Evolutionary conservation across 164 flowering plant species (phyloP).

Genomic region (Vitis riparia): DNA sequence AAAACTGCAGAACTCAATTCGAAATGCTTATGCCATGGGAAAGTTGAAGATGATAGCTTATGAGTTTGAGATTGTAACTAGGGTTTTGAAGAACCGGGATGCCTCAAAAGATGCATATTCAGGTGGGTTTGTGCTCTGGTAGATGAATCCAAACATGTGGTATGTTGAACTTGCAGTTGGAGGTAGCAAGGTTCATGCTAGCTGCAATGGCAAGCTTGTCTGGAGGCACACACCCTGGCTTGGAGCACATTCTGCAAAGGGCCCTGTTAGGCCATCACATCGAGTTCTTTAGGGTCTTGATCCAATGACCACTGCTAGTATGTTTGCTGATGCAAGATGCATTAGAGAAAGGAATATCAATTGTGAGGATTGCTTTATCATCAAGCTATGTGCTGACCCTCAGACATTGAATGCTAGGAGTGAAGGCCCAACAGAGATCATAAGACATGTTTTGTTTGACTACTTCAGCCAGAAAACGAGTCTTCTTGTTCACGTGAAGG

Average conservation of each 20-base stretch:
- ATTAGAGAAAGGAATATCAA: conserved; percentile 65
- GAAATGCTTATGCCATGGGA: conserved; percentile 67
- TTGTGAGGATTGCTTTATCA: conserved; percentile 75
- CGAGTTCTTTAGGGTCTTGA: conserved; percentile 84
- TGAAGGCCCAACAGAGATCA: conserved; percentile 73
- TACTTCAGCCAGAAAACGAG: conserved; percentile 78
- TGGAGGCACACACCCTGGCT: too few relatives aligned
- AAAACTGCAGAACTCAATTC: conserved; percentile 50
- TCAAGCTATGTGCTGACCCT: conserved; percentile 67
- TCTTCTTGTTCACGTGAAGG: conserved; percentile 67
- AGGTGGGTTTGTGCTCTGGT: conserved; percentile 58
- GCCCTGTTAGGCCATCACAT: conserved; percentile 66
- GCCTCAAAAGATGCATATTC: conserved; percentile 37
- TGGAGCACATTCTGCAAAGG: conserved; percentile 62
- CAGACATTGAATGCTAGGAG: conserved; percentile 60
- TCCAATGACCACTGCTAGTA: conserved; percentile 65
- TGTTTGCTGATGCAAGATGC: conserved; percentile 63
- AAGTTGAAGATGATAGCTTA: conserved; percentile 58
- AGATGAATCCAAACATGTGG: too few relatives aligned
- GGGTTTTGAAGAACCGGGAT: conserved; percentile 42
- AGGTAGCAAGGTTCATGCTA: too few relatives aligned
- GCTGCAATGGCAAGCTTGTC: conserved; percentile 54
- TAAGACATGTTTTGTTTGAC: conserved; percentile 66
- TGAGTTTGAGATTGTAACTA: conserved; percentile 54
- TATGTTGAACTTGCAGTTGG: too few relatives aligned